Base-by-base conservation (phyloP, 192 early-diverging fungal species). In the Coemansia sp. region DNA sequence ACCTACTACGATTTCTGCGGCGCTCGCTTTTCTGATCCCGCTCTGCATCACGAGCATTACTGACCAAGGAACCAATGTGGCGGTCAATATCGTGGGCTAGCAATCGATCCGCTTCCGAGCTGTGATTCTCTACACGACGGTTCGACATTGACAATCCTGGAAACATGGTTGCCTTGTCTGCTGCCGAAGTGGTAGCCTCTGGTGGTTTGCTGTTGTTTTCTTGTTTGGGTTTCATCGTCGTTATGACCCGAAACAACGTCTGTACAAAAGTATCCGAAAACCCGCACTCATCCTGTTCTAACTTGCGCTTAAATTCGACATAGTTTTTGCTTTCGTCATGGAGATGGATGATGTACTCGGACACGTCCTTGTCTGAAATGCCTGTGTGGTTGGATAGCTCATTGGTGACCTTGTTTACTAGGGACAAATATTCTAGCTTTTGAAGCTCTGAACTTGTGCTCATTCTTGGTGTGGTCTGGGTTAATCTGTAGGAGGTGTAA, bases 351-450 rank as follows among this genome's bases (percentile, higher is more conserved):
- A 99, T 85, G 65, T 91, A 99, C 67, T 99, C 97, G 58, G 97
- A 94, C 52, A 90, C 68, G 24, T 87, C 87, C 73, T 93, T 94
- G 82, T 97, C 95, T 41, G 90, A 87, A 62, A 96, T 84, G 8
- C 92, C 93, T 31, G 85, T 90, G 68, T 99, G 97, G 79, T 97
- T 97, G 22, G 88, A 81, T 21, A 99, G 81, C 80, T 99, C 97
- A 58, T 85, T 91, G 31, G 91, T 85, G 48, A 99, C 88, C 74
- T 95, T 94, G 65, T 88, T 87, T 7, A 99, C 91, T 34, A 97
- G 78, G 48, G 92, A 92, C 58, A 97, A 85, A 58, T 90, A 86
- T 71, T 96, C 97, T 19, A 98, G 86, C 67, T 90, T 83, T 62
- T 89, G 83, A 57, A 97, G 69, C 52, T 71, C 76, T 3, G 60